A percentile compares a stretch with the other conserved stretches of the same genome.
These are phyloP conservation scores for Ophiostoma himal-ulmi DNA, from an alignment of 2,329 filamentous ascomycete genomes.

Conservation along the genomic window DNA sequence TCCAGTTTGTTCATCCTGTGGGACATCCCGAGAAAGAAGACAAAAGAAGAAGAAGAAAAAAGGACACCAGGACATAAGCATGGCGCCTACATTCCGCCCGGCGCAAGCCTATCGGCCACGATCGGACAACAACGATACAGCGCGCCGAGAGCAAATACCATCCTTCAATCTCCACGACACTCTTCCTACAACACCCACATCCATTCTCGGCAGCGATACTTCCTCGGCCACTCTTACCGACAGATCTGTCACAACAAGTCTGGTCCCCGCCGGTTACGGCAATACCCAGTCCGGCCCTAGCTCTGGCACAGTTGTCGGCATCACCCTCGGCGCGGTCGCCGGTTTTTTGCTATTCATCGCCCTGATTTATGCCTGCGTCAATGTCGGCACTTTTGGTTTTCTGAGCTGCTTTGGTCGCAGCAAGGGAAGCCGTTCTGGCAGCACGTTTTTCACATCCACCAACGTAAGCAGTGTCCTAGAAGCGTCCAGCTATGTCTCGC, in stretches of 20 bases:
- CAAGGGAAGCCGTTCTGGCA: constrained; percentile 22
- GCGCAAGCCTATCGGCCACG: constrained; percentile 3
- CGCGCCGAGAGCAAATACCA: not conserved
- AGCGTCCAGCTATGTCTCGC: constrained; percentile 28
- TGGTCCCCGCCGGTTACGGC: constrained; percentile 33
- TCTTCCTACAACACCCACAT: not conserved
- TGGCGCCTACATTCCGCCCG: constrained; percentile 18
- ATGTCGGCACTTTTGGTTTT: constrained; percentile 30
- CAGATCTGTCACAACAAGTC: constrained; percentile 27
- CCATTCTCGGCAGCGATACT: not conserved
- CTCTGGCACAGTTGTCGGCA: constrained; percentile 37
- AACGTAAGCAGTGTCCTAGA: constrained; percentile 27
- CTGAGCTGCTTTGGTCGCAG: not conserved
- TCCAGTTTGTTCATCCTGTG: not conserved
- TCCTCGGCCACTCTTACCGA: constrained; percentile 10
- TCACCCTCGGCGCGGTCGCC: constrained; percentile 42
- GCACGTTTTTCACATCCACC: constrained; percentile 13
- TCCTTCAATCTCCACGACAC: not conserved
- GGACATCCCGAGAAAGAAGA: not conserved
- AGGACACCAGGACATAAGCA: not conserved
- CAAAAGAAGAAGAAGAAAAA: not conserved
- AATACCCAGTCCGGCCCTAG: constrained; percentile 28
- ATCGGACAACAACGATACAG: not conserved
- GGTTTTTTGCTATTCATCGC: constrained; percentile 35
- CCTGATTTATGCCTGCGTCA: constrained; percentile 33